Base-by-base conservation (phyloP, 768 basidiomycete species). In the Vararia minispora region DNA sequence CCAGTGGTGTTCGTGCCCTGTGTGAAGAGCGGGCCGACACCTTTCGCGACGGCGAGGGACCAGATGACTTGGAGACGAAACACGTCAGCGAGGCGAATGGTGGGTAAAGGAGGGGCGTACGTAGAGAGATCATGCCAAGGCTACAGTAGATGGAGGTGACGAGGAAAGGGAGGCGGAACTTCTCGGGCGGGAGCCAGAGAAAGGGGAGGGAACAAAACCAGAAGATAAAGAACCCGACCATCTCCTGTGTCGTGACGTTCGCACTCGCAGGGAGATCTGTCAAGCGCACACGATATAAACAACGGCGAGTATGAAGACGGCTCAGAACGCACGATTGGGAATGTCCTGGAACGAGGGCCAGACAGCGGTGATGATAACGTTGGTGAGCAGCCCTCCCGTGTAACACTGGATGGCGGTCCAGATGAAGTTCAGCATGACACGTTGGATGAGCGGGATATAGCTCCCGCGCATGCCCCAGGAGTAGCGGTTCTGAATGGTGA, bases 121-220 rank as follows among this genome's bases (percentile, higher is more conserved):
- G 14, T 20, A 34, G 13, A 20, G 33, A 34, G n/a, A 34, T 13
- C 13, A 34, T 13, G 12, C 14, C 33, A 13, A 42, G n/a, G 22
- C 28, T 25, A 33, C 22, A 27, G 14, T 23, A 43, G 14, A 35
- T 28, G 13, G 42, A 44, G 16, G 45, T 46, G 22, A 43, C 13
- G 14, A 45, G 42, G 48, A 54, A 54, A 5, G 47, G 51, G 23
- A 31, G 36, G 3, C 39, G 35, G 44, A 44, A 47, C 28, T 48
- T 37, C 37, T 54, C 51, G 1, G 52, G 52, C 3, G 51, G 48
- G 13, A 54, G 42, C 5, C 33, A 40, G 24, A 52, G 38, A 11
- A 54, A 41, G 14, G 52, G 52, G 8, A 54, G n/a, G 10, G 48
- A 50, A 20, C 48, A 16, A 25, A 45, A 13, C 42, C 42, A 44